Conservation (phyloP, 2,329 filamentous ascomycete species). For the Botryotinia convoluta region DNA sequence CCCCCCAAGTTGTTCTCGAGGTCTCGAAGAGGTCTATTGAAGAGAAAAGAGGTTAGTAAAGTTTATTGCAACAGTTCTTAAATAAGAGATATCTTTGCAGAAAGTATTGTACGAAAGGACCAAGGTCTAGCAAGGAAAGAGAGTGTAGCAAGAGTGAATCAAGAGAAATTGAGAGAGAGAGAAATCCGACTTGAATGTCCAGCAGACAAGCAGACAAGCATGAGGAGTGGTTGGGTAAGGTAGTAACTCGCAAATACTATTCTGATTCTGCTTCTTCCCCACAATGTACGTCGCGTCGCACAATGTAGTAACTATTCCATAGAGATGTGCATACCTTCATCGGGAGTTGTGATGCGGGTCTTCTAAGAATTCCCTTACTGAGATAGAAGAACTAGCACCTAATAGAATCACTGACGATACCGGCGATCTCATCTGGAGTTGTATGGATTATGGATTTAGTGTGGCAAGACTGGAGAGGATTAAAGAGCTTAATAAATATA, state of each 20-base stretch:
- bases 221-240: neutral
- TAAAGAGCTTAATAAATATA: constrained; percentile 14
- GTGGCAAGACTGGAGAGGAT: neutral
- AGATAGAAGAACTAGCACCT: constrained; percentile 33
- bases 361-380: constrained; percentile 35
- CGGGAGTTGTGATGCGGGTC: constrained; percentile 25
- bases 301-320: neutral
- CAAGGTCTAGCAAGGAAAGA: neutral
- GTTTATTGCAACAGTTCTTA: neutral
- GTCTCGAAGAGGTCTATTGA: constrained; percentile 39
- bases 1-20: constrained; percentile 39
- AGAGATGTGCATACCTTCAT: constrained; percentile 37
- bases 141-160: neutral
- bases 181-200: neutral
- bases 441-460: neutral
- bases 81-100: neutral
- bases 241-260: neutral
- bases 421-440: constrained; percentile 37
- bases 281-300: constrained; percentile 5
- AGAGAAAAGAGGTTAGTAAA: constrained; percentile 29
- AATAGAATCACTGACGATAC: constrained; percentile 31
- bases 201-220: constrained; percentile 1
- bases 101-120: neutral
- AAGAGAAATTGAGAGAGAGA: neutral
- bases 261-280: constrained; percentile 5